Base-by-base conservation (phyloP, 2,329 filamentous ascomycete genomes). In the Arthrinium puccinioides region DNA sequence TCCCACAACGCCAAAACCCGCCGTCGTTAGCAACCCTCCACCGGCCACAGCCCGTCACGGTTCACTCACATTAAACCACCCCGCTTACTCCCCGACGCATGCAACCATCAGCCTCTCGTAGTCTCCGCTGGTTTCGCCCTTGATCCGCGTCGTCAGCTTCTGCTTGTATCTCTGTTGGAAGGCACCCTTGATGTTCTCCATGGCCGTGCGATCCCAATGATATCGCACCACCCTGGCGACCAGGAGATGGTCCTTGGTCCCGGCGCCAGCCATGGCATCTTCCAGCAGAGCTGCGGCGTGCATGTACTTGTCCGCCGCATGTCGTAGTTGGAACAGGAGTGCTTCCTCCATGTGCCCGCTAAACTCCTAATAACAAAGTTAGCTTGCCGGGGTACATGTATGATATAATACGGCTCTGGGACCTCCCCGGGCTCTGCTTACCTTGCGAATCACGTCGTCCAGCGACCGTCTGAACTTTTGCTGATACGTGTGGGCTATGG, bases 331-430 rank as follows among this genome's bases (percentile, higher is more conserved):
- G 56, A 79, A 80, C 19, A 92, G 63, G 1, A 97, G 72, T 0
- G 87, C 87, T 13, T 86, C 76, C 57, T 89, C 72, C 88, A 97
- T 96, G 56, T 97, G 90, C 1, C 90, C 90, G 0, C 82, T 85
- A 62, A 96, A 96, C 52, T 92, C 80, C 64, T 81, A n/a, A 14
- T 9, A 11, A 16, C 3, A n/a, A 18, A 14, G 21, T 35, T 35
- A 26, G 33, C 18, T 26, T 9, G 15, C 11, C n/a, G 11, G 16
- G 11, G 18, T 5, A 8, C 18, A 9, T 7, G 16, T 11, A 15
- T 15, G 15, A 9, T 8, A 6, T 21, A 28, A 11, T 11, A 33
- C 11, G n/a, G n/a, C n/a, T n/a, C n/a, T n/a, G n/a, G n/a, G n/a
- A n/a, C n/a, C n/a, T n/a, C n/a, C 8, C n/a, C 5, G 3, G 7